Conservation (phyloP, 1,284 basidiomycete species). For the Leccinum insolens region DNA sequence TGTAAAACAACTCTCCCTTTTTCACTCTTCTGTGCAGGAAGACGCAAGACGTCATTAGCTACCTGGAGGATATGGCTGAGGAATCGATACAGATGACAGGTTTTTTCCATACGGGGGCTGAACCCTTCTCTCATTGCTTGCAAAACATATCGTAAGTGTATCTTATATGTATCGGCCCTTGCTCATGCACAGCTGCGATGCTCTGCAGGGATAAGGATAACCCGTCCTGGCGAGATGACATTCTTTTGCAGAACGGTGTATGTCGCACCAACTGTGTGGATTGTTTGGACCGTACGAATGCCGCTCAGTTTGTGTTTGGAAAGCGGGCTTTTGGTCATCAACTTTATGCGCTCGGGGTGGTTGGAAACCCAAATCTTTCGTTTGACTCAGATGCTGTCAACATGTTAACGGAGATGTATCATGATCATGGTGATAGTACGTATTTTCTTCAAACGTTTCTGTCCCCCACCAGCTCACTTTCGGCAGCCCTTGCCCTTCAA, state of each 20-base stretch:
- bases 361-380: constrained; percentile 80
- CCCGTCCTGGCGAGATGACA: constrained; percentile 58
- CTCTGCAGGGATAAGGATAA: constrained; percentile 20
- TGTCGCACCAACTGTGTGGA: constrained; percentile 94
- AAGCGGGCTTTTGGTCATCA: constrained; percentile 96
- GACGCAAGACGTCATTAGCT: constrained; percentile 94
- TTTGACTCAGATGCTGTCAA: constrained; percentile 97
- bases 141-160: constrained; percentile 46
- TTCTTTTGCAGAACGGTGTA: constrained; percentile 89
- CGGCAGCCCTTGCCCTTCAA: constrained; percentile 88
- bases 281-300: constrained; percentile 97
- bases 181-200: not conserved
- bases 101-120: constrained; percentile 91
- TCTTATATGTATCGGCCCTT: not conserved
- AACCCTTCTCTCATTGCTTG: constrained; percentile 71
- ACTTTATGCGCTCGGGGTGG: constrained; percentile 91
- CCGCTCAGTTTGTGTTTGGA: constrained; percentile 97
- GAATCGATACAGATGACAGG: constrained; percentile 90
- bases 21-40: constrained; percentile 57
- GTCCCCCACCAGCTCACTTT: not conserved
- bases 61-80: constrained; percentile 94
- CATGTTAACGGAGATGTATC: constrained; percentile 99
- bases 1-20: not conserved
- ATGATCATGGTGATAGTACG: constrained; percentile 93
- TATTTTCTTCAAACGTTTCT: constrained; percentile 9